These are phyloP conservation scores for Magnusiomyces sp. DNA, from an alignment of 1,139 yeast genomes.

Conservation along the genomic window DNA sequence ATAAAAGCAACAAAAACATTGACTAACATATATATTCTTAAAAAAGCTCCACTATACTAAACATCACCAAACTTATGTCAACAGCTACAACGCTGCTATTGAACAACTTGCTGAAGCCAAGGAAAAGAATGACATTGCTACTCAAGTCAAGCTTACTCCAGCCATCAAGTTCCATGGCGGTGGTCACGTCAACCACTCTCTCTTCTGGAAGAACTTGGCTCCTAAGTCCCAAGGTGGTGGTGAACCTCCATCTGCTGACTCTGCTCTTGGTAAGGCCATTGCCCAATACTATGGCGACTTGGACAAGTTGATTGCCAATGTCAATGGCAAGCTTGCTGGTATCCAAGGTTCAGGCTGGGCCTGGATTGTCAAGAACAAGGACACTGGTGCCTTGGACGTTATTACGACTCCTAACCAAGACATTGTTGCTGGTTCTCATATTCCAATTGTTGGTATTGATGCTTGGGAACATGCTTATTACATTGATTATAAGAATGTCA, in stretches of 20 bases:
- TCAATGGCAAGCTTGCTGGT: constrained; percentile 79
- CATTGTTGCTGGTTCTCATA: constrained; percentile 63
- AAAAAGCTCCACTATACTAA: constrained; percentile 67
- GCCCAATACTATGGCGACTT: constrained; percentile 63
- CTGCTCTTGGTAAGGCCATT: constrained; percentile 57
- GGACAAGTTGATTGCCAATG: constrained; percentile 57
- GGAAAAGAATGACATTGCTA: constrained; percentile 54
- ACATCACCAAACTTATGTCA: constrained; percentile 93
- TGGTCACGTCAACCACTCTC: constrained; percentile 78
- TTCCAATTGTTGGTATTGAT: constrained; percentile 86
- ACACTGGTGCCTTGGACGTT: constrained; percentile 73
- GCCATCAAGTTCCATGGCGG: constrained; percentile 92
- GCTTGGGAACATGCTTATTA: constrained; percentile 99
- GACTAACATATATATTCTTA: too few species aligned
- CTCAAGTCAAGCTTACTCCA: constrained; percentile 63
- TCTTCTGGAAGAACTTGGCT: constrained; percentile 88
- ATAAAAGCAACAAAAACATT: too few species aligned
- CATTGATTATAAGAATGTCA: constrained; percentile 90
- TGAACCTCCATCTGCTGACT: constrained; percentile 54
- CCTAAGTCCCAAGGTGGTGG: constrained; percentile 83
- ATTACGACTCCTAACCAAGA: constrained; percentile 89
- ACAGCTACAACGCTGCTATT: constrained; percentile 73
- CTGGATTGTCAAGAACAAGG: constrained; percentile 80
- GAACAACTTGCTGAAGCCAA: constrained; percentile 73
- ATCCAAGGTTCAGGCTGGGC: constrained; percentile 99